Base-by-base conservation (phyloP, 495 filamentous ascomycete genomes). In the Clavariopsis aquatica region DNA sequence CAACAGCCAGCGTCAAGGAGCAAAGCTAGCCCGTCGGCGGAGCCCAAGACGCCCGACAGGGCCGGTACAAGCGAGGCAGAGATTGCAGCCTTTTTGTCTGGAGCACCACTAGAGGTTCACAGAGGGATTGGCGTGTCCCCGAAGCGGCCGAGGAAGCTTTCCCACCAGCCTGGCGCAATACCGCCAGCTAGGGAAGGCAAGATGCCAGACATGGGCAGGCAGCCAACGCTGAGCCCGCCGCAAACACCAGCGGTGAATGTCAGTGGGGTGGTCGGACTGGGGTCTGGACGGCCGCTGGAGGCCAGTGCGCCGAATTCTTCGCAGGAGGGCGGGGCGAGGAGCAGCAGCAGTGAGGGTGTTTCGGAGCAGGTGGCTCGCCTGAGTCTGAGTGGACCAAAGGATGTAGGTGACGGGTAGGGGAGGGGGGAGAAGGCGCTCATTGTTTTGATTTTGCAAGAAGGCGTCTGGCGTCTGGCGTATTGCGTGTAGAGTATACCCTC, bases 1-100 rank as follows among this genome's bases (percentile, higher is more conserved):
- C 66, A 63, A 34, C 60, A 57, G 19, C 52, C 41, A 17, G 36
- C 52, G 13, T 4, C 41, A 28, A 62, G 47, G 49, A 60, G 23
- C 26, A 54, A 49, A 24, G 24, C 41, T 29, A 41, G 29, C 17
- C 52, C 59, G 22, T 62, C 65, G 17, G 49, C 22, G 17, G 29
- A 22, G 45, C 55, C 43, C 8, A 13, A 67, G 17, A 52, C 54
- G 3, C 52, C 43, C 15, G 61, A 58, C 8, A 41, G 26, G 13
- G 24, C 23, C 19, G 66, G 71, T 15, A 68, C 69, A 27, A 65
- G 61, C 28, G 69, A 69, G 46, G 72, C 64, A 36, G 71, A 64
- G 58, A 76, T 74, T 60, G 69, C 55, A 45, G 74, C 68, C 20
- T 72, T 72, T 58, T 43, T 73, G n/a, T 65, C 64, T 15, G 51